Evolutionary conservation across 1,139 yeast genomes (phyloP).

Genomic region (Protomyces lactucae-debilis): DNA sequence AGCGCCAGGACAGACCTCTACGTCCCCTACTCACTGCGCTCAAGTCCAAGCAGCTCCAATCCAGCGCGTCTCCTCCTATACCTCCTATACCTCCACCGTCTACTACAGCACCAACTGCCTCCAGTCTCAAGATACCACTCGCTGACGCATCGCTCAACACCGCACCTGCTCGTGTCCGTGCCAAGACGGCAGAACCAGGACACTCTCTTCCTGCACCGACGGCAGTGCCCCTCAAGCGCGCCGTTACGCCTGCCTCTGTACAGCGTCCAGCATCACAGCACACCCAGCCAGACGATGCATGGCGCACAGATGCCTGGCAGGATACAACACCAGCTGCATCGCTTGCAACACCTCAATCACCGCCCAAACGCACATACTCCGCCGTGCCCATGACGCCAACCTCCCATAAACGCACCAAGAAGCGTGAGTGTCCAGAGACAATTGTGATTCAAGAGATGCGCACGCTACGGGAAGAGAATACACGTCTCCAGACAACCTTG

Average conservation of each 20-base stretch:
- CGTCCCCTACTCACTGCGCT: background rate
- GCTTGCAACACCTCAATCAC: background rate
- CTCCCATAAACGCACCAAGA: background rate
- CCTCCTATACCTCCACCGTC: background rate
- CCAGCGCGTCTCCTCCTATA: background rate
- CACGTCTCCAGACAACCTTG: background rate
- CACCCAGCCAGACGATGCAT: background rate
- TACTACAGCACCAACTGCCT: background rate
- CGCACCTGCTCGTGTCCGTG: background rate
- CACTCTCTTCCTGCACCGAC: background rate
- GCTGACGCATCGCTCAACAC: background rate
- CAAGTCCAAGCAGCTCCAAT: background rate
- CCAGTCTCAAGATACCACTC: background rate
- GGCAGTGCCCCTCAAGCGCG: background rate
- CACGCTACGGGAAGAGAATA: background rate
- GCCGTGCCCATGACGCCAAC: background rate
- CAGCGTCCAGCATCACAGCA: background rate
- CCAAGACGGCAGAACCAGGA: background rate
- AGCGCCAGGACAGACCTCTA: background rate
- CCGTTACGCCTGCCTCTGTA: background rate
- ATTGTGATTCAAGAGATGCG: background rate
- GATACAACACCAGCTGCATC: background rate
- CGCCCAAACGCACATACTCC: background rate
- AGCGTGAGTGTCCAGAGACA: background rate
- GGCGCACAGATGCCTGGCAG: background rate